Evolutionary conservation across 257 asterid genomes (phyloP), one percentile per base, ranked within the genome.

Genomic region (Fraxinus quadrangulata): DNA sequence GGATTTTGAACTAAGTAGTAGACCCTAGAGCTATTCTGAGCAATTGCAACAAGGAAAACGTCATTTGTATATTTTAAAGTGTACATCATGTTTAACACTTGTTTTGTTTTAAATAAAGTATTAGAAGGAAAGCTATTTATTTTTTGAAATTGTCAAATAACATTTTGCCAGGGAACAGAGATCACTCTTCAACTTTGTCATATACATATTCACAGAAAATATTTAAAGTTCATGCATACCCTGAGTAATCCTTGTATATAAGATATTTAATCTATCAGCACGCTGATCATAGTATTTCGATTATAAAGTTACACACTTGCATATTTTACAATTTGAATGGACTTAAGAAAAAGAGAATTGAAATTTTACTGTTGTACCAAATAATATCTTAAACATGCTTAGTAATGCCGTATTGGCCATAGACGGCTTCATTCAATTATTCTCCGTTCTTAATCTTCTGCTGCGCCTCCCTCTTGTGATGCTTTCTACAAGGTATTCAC

Each of bases 401-500:
- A 19, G 3, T 11, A 0, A 30, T 45, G 28, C 63, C 70, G 63
- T 56, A 70, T n/a, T 23, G 36, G 39, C 40, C 16, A 13, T 34
- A 5, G 69, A 36, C 17, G 17, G 4, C 19, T 34, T 71, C 6
- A 1, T 6, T 63, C 33, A 63, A 67, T 42, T 19, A 72, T n/a
- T 75, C 39, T 56, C 45, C 1, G 31, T 8, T 67, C 87, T 84
- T 36, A 81, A 73, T 51, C 84, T 82, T 69, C 72, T 77, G 24
- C 40, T 26, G 71, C 86, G 1, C 86, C 97, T 84, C 6, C 91
- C 91, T 79, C 93, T 82, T 17, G 72, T 81, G 1, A 91, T 85
- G 66, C 80, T 89, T 51, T 89, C 88, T 59, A 86, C 85, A 19
- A 93, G 61, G 61, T 36, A 94, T 72, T 90, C 92, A 47, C 93